phyloP scores from a whole-genome alignment of 2,329 filamentous ascomycete species.

The Teratosphaeria nubilosa region DNA sequence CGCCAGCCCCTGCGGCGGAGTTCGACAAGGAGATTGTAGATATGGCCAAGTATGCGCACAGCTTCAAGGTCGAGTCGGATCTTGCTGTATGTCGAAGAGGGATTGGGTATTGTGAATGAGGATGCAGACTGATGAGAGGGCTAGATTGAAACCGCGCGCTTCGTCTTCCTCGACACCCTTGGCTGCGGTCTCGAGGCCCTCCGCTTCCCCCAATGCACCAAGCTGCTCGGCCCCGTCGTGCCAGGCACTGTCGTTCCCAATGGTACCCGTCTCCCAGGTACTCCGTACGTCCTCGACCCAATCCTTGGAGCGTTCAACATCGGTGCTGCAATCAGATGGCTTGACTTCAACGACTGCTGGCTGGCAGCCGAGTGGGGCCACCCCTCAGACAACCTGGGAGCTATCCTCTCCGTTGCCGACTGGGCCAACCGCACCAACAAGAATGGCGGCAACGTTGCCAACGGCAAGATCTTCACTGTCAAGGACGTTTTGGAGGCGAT shows the following conservation, averaged over 20 bases:
- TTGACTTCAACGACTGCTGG: constrained; percentile 99
- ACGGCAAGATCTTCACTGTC: constrained; percentile 73
- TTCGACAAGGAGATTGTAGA: constrained; percentile 92
- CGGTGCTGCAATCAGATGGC: constrained; percentile 95
- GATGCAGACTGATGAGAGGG: neutral
- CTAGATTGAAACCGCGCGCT: constrained; percentile 89
- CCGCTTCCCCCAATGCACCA: constrained; percentile 90
- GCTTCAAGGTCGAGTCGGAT: constrained; percentile 81
- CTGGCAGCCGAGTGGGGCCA: constrained; percentile 97
- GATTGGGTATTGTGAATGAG: neutral
- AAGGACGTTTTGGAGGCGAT: constrained; percentile 89
- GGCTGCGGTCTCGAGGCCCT: constrained; percentile 94
- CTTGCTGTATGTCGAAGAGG: constrained; percentile 61
- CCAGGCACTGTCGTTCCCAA: constrained; percentile 85
- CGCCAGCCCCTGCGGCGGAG: constrained; percentile 19
- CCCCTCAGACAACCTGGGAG: constrained; percentile 94
- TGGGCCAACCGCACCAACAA: constrained; percentile 95
- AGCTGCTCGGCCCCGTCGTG: constrained; percentile 85
- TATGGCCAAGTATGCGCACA: constrained; percentile 90
- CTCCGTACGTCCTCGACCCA: constrained; percentile 87
- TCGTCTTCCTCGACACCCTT: constrained; percentile 92
- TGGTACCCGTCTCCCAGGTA: constrained; percentile 82
- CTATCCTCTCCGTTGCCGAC: constrained; percentile 91
- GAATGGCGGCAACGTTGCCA: constrained; percentile 55
- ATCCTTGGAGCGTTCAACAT: constrained; percentile 98